Base-by-base conservation (phyloP, 2,329 filamentous ascomycete species). In the Claviceps monticola region DNA sequence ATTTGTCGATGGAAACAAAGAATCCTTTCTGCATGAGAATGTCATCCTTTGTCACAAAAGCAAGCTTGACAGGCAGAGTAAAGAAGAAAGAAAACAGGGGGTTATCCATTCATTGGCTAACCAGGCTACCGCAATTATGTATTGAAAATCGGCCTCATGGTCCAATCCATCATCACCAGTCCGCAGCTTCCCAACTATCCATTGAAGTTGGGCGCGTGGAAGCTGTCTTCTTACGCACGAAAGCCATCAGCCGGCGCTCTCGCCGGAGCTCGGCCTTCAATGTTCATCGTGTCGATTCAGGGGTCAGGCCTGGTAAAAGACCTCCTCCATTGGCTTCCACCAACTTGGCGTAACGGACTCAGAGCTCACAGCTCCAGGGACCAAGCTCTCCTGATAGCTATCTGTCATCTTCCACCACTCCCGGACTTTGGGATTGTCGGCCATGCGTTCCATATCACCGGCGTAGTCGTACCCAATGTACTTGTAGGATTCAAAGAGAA, bases 391-490 rank as follows among this genome's bases (percentile, higher is more conserved):
- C 68, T 90, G 86, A 73, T 82, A 87, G 14, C 73, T 72, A 64
- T 91, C 86, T 48, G 86, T 90, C 80, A 90, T 83, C 53, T 71
- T 71, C 86, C 86, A 91, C 87, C 86, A 91, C 64, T 85, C 81
- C 51, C 79, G 75, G 37, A 90, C 83, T 61, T 82, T 83, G 1
- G 79, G 75, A 58, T 89, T 88, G 53, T 79, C 79, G 1, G 75
- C 74, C 85, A 90, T 89, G 55, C 72, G 74, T 65, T 79, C 75
- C 87, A 91, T 90, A 61, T 91, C 86, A 9, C 73, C 82, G 2
- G 78, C 80, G 54, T 79, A 89, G 56, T 87, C 76, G 54, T 76
- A 76, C 0, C 87, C 86, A n/a, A 84, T 72, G 60, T 90, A 91
- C 64, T 87, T 89, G 72, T 89, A 88, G 23, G 72, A 80, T 0